Evolutionary conservation across 164 flowering plant genomes (phyloP).

Genomic region (Chimonanthus praecox): DNA sequence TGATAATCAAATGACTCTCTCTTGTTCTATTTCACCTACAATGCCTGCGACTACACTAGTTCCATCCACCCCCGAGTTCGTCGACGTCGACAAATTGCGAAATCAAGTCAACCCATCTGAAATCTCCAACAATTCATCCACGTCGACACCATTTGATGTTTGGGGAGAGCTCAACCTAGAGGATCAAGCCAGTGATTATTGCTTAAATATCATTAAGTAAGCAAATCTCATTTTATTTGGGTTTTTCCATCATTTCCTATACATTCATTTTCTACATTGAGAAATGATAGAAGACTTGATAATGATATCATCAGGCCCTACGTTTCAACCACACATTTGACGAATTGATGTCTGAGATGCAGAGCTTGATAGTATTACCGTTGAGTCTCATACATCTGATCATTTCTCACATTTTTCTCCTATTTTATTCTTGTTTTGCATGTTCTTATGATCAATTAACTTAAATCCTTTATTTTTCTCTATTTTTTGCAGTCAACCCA

Average conservation of each 20-base stretch:
- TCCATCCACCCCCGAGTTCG: constrained; percentile 22
- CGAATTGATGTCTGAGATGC: too few species aligned
- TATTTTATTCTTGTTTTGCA: neutral
- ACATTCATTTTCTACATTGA: too few species aligned
- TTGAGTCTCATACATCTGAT: too few species aligned
- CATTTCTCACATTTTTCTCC: neutral
- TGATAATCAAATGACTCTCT: neutral
- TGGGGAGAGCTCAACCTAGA: constrained; percentile 42
- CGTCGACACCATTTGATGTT: constrained; percentile 32
- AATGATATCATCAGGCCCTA: too few species aligned
- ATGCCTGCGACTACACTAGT: constrained; percentile 11
- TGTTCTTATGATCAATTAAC: neutral
- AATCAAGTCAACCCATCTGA: constrained; percentile 14
- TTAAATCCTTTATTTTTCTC: neutral
- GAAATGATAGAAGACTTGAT: too few species aligned
- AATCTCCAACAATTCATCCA: constrained; percentile 18
- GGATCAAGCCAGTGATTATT: constrained; percentile 29
- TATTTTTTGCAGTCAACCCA: constrained; percentile 15
- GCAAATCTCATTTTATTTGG: constrained; percentile 4
- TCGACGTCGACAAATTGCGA: constrained; percentile 13
- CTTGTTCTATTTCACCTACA: neutral
- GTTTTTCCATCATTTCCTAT: neutral
- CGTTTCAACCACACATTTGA: too few species aligned
- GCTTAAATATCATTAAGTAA: constrained; percentile 39
- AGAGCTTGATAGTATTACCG: too few species aligned